Percentiles rank a stretch among this genome's conserved stretches.
Evolutionary conservation across 164 flowering plant genomes (phyloP).

Genomic region (Kingdonia uniflora): DNA sequence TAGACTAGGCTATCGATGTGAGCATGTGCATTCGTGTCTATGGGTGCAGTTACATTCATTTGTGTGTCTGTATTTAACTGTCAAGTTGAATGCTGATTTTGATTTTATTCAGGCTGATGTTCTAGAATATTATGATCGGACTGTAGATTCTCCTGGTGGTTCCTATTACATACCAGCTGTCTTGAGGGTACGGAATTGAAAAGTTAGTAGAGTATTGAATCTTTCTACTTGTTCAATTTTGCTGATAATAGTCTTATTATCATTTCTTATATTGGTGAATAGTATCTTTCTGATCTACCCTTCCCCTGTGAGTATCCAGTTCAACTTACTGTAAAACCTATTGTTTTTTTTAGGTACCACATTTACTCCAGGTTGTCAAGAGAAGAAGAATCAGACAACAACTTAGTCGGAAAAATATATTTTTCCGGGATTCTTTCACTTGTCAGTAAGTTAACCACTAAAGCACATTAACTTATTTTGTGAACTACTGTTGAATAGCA

Average conservation of each 20-base stretch:
- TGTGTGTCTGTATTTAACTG: background rate
- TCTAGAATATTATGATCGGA: constrained; percentile 89
- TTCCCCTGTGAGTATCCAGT: too few species aligned
- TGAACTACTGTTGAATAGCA: too few species aligned
- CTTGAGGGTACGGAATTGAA: constrained; percentile 53
- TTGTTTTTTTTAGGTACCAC: constrained; percentile 47
- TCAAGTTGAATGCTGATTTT: constrained; percentile 9
- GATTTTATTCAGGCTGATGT: constrained; percentile 77
- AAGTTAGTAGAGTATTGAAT: background rate
- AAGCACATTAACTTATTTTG: too few species aligned
- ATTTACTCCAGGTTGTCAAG: constrained; percentile 69
- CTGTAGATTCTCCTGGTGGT: constrained; percentile 78
- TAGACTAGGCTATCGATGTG: too few species aligned
- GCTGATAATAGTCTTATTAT: too few species aligned
- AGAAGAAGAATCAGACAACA: constrained; percentile 44
- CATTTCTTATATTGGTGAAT: too few species aligned
- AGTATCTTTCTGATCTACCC: too few species aligned
- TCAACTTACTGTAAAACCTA: too few species aligned
- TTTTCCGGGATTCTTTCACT: constrained; percentile 48
- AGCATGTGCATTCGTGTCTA: too few species aligned
- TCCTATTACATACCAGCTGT: constrained; percentile 93
- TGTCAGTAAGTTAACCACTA: constrained; percentile 67
- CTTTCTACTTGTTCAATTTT: too few species aligned
- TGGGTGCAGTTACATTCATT: too few species aligned
- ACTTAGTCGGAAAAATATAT: constrained; percentile 59